Base-by-base conservation (phyloP, 305 asterid species). In the Solanum aculeatissimum region DNA sequence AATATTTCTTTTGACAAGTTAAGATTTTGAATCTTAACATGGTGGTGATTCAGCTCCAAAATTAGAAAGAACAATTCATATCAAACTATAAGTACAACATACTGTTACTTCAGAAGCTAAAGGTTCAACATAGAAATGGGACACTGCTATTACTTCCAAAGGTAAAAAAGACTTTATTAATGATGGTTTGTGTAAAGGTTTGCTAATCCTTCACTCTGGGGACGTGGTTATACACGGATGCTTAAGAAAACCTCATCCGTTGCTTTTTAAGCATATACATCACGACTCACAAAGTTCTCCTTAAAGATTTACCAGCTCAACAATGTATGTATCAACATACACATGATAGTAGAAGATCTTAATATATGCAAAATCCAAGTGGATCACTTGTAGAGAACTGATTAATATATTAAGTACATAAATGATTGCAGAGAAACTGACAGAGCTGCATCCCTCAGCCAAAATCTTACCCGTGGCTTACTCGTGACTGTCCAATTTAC, bases 401-500 rank as follows among this genome's bases (percentile, higher is more conserved):
- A 70, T 70, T 70, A 68, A 9, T 35, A 66, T 27, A 18, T 18
- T 15, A 49, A 4, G 63, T 51, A 77, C 82, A 51, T 29, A 29
- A 25, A 51, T 77, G 82, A 29, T 9, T 77, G 65, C 27, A 77
- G 47, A 77, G 63, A 51, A 77, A 29, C 43, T 29, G 82, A 77
- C 65, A 29, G 81, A 47, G 43, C 25, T 35, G 7, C 62, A 77
- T 45, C 19, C 29, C 65, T 47, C 66, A 42, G 84, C 82, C 43
- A 21, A 55, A 21, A 70, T 14, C 69, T 87, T 88, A 96, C 99
- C 98, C 88, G 85, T 78, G 99, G 98, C 81, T 92, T 66, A 89
- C 86, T 84, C 65, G 83, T 90, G 85, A 78, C 84, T n/a, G 90
- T 90, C 98, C 99, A 96, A 47, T 89, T 89, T 82, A 92, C 89